Percentiles rank a stretch among this genome's conserved stretches.
These are phyloP conservation scores for Rhytidiadelphus loreus DNA, from an alignment of 225 moss, liverwort and hornwort species.

Conservation along the genomic window DNA sequence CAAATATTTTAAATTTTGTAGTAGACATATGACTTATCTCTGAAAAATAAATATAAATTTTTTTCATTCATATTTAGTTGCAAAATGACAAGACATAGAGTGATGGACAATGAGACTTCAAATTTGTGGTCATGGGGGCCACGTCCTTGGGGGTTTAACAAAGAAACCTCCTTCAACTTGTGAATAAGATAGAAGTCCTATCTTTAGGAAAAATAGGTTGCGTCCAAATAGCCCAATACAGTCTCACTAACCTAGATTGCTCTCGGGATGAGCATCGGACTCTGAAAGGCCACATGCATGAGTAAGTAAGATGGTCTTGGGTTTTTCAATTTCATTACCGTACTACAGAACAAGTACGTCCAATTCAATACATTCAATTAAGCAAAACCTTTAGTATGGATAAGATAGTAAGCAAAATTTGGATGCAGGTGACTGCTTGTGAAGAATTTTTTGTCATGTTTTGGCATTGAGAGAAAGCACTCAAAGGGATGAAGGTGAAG, in stretches of 20 bases:
- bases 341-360: no score
- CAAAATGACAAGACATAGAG: no score
- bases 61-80: no score
- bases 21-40: no score
- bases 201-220: no score
- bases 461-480: background rate
- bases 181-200: no score
- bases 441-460: background rate
- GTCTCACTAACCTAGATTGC: background rate
- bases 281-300: background rate
- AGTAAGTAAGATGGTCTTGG: background rate
- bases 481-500: background rate
- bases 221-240: constrained; percentile 31
- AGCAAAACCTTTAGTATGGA: background rate
- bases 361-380: background rate
- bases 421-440: background rate
- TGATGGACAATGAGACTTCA: no score
- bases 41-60: no score
- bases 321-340: background rate
- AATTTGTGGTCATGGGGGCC: no score
- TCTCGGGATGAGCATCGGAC: background rate
- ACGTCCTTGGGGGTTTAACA: no score
- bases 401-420: background rate
- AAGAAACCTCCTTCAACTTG: no score
- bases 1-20: no score